A percentile compares a stretch with the other conserved stretches of the same genome.
phyloP scores from a whole-genome alignment of 116 monocot species.

The Trichopus zeylanicus region DNA sequence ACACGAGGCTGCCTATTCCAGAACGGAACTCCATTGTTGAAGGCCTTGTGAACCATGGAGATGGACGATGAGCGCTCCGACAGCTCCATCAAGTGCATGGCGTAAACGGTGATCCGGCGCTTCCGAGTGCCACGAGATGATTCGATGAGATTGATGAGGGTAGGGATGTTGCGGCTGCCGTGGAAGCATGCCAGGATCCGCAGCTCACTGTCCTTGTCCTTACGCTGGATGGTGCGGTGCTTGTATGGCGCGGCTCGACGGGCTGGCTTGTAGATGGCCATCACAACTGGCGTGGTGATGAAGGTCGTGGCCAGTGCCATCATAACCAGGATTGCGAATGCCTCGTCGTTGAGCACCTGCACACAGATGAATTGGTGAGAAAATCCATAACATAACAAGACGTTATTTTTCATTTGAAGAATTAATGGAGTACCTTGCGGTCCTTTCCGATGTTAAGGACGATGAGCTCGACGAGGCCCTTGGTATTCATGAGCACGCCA shows the following conservation, averaged over 20 bases:
- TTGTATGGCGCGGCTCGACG: constrained; percentile 9
- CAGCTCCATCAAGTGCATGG: constrained; percentile 36
- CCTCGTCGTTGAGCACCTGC: constrained; percentile 29
- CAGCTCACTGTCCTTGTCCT: background rate
- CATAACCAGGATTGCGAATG: constrained; percentile 30
- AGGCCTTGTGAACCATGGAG: constrained; percentile 22
- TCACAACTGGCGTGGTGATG: constrained; percentile 27
- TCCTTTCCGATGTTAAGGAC: constrained; percentile 27
- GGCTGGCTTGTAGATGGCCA: constrained; percentile 23
- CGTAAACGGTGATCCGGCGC: constrained; percentile 11
- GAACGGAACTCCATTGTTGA: constrained; percentile 17
- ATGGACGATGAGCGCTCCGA: constrained; percentile 29
- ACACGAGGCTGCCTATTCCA: constrained; percentile 18
- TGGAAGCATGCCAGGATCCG: constrained; percentile 31
- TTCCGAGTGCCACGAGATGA: constrained; percentile 11
- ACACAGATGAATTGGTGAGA: too few species aligned
- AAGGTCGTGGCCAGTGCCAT: constrained; percentile 35
- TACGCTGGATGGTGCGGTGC: constrained; percentile 13
- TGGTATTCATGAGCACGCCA: constrained; percentile 27
- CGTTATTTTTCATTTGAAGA: too few species aligned
- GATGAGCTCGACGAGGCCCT: too few species aligned
- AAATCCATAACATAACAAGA: too few species aligned
- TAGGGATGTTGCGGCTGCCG: constrained; percentile 20
- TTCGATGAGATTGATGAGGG: constrained; percentile 27
- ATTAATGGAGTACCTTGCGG: constrained; percentile 15